Evolutionary conservation across 257 asterid genomes (phyloP).

Genomic region (Ehretia macrophylla): DNA sequence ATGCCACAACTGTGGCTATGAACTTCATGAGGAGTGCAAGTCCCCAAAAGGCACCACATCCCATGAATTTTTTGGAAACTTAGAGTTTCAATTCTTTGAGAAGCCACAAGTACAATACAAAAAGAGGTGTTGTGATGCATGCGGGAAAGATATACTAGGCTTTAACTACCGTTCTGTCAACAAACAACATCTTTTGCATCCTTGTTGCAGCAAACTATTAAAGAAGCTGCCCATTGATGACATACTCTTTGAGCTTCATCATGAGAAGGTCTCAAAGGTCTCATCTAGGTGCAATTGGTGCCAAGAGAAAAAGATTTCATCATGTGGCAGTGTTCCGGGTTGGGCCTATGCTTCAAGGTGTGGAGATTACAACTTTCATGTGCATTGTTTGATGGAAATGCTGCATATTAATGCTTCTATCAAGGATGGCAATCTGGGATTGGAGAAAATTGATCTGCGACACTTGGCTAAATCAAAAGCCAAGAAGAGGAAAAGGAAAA

Average conservation of each 20-base stretch:
- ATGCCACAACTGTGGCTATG: constrained; percentile 16
- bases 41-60: neutral
- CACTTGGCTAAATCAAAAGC: neutral
- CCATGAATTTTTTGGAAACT: constrained; percentile 14
- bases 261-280: constrained; percentile 3
- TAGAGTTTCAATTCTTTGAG: constrained; percentile 6
- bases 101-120: constrained; percentile 1
- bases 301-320: constrained; percentile 1
- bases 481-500: neutral
- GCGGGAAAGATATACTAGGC: constrained; percentile 26
- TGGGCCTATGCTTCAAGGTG: constrained; percentile 21
- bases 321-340: constrained; percentile 7
- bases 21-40: constrained; percentile 23
- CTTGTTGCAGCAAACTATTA: constrained; percentile 20
- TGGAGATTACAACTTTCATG: constrained; percentile 26
- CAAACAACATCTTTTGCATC: constrained; percentile 19
- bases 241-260: constrained; percentile 15
- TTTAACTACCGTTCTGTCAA: constrained; percentile 21
- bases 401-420: constrained; percentile 16
- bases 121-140: constrained; percentile 24
- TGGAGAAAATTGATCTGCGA: constrained; percentile 12
- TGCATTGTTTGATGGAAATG: constrained; percentile 27
- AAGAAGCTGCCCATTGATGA: constrained; percentile 10
- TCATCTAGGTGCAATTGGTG: constrained; percentile 26
- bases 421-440: constrained; percentile 12